Percentiles rank a stretch among this genome's conserved stretches.
These are phyloP conservation scores for Hypoxylon sp. DNA, from an alignment of 2,329 filamentous ascomycete species.

Conservation along the genomic window DNA sequence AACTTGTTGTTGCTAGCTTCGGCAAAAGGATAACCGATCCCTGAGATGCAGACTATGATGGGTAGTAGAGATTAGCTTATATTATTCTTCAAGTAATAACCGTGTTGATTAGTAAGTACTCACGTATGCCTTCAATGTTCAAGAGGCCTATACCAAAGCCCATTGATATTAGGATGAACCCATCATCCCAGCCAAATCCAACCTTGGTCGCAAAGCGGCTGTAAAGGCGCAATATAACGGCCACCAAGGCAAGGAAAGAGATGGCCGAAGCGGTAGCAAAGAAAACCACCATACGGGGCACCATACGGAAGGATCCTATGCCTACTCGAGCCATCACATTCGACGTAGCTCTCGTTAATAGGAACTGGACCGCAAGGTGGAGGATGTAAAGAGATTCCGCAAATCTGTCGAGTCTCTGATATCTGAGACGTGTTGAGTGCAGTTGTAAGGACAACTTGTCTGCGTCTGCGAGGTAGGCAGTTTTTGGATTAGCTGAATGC, in stretches of 20 bases:
- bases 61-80: not conserved
- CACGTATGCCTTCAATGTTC: slow-evolving; percentile 14
- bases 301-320: slow-evolving; percentile 2
- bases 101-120: not conserved
- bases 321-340: slow-evolving; percentile 7
- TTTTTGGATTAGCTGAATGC: not conserved
- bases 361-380: not conserved
- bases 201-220: slow-evolving; percentile 9
- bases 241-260: slow-evolving; percentile 16
- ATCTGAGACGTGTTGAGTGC: not conserved
- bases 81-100: too few species aligned
- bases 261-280: not conserved
- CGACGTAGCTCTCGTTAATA: not conserved
- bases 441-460: not conserved
- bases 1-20: not conserved
- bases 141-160: slow-evolving; percentile 10
- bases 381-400: not conserved
- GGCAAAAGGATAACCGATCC: slow-evolving; percentile 20
- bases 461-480: not conserved
- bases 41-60: slow-evolving; percentile 15
- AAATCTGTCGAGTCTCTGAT: not conserved
- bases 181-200: slow-evolving; percentile 28
- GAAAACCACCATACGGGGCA: slow-evolving; percentile 13
- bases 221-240: slow-evolving; percentile 17
- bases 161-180: slow-evolving; percentile 14